Percentiles rank a stretch among this genome's conserved stretches.
phyloP scores from a whole-genome alignment of 73 alveolate genomes.

The Paramecium bursaria region DNA sequence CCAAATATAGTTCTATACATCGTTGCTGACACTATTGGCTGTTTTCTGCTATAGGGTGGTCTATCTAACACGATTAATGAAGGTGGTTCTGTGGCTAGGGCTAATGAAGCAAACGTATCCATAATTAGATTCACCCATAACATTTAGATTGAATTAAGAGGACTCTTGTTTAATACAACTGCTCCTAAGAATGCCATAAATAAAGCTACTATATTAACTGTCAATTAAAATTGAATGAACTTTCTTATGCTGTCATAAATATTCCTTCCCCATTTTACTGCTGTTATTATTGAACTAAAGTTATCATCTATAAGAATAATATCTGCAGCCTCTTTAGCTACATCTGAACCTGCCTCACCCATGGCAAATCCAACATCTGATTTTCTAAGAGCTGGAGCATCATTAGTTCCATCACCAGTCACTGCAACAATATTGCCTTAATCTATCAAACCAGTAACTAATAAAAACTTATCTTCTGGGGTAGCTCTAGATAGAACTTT shows the following conservation, averaged over 20 bases:
- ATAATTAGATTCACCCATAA: conserved; percentile 88
- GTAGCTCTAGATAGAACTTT: conserved; percentile 89
- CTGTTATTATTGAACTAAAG: conserved; percentile 83
- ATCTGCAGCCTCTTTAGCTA: conserved; percentile 91
- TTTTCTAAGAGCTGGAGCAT: conserved; percentile 78
- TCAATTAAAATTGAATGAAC: conserved; percentile 83
- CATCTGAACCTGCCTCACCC: conserved; percentile 91
- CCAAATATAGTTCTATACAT: conserved; percentile 81
- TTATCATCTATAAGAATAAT: conserved; percentile 89
- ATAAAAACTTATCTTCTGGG: conserved; percentile 87
- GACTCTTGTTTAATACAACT: conserved; percentile 84
- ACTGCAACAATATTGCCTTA: conserved; percentile 89
- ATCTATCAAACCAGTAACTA: conserved; percentile 86
- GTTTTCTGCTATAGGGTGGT: conserved; percentile 78
- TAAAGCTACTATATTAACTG: conserved; percentile 86
- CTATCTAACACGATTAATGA: conserved; percentile 73
- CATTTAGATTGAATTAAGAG: conserved; percentile 89
- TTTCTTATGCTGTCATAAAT: conserved; percentile 80
- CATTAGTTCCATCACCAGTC: conserved; percentile 91
- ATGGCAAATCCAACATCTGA: conserved; percentile 82
- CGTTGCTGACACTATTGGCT: conserved; percentile 79
- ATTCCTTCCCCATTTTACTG: conserved; percentile 83
- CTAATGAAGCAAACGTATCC: conserved; percentile 95
- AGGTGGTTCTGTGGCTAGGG: conserved; percentile 93
- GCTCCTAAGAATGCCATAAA: conserved; percentile 85